A percentile compares a stretch with the other conserved stretches of the same genome.
Conservation (phyloP, 2,329 filamentous ascomycete species). For the Myrmaecium sp. region DNA sequence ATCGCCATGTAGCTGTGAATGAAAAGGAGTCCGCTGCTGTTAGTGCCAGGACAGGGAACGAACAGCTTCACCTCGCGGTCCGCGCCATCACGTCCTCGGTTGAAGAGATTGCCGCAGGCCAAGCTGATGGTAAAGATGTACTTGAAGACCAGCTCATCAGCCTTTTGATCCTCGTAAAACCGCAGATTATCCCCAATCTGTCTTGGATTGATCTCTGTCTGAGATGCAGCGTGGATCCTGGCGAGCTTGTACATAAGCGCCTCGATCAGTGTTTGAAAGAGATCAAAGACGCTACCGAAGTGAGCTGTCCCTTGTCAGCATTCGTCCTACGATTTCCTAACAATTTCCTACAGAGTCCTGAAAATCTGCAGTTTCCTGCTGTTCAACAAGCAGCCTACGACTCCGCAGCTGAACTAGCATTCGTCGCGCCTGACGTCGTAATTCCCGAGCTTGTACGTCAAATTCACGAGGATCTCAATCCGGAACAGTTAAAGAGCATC, state of each 20-base stretch:
- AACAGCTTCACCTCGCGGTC: slow-evolving; percentile 44
- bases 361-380: slow-evolving; percentile 11
- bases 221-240: slow-evolving; percentile 66
- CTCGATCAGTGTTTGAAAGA: slow-evolving; percentile 50
- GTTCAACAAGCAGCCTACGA: slow-evolving; percentile 60
- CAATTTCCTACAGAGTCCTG: slow-evolving; percentile 4
- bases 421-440: slow-evolving; percentile 74
- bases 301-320: no score
- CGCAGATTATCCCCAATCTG: slow-evolving; percentile 57
- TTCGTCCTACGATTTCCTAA: slow-evolving; percentile 8
- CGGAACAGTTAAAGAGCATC: slow-evolving; percentile 50
- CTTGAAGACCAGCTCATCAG: slow-evolving; percentile 57
- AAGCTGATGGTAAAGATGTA: slow-evolving; percentile 26
- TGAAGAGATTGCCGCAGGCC: slow-evolving; percentile 31
- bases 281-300: slow-evolving; percentile 41
- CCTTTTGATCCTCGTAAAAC: slow-evolving; percentile 60
- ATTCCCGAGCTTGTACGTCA: slow-evolving; percentile 59
- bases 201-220: slow-evolving; percentile 86
- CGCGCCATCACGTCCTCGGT: slow-evolving; percentile 45
- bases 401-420: slow-evolving; percentile 79
- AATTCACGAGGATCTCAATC: slow-evolving; percentile 56
- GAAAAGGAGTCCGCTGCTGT: slow-evolving; percentile 63
- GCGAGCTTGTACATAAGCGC: slow-evolving; percentile 50
- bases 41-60: slow-evolving; percentile 45
- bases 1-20: slow-evolving; percentile 46